Conservation (phyloP, 208 protist species). For the Leptomonas seymouri region DNA sequence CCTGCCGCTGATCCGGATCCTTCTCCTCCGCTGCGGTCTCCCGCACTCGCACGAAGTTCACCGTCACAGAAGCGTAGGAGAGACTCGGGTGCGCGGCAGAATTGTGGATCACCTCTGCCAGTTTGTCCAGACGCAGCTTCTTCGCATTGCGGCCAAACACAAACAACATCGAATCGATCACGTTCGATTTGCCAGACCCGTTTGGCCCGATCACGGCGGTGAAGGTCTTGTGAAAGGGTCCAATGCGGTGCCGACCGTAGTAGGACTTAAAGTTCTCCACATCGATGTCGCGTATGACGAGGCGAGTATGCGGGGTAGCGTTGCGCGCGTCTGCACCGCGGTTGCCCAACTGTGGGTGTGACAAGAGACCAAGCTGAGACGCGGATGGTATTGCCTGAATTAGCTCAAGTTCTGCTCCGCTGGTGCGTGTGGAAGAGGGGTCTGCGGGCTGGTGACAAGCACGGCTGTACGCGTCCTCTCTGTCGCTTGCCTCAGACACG, state of each 20-base stretch:
- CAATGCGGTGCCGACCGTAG: constrained; percentile 96
- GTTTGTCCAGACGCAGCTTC: constrained; percentile 97
- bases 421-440: constrained; percentile 23
- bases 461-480: background rate
- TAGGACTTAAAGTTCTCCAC: constrained; percentile 99
- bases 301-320: constrained; percentile 31
- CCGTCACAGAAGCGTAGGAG: constrained; percentile 93
- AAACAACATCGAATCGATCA: constrained; percentile 99
- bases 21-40: constrained; percentile 77
- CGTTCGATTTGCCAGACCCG: constrained; percentile 99
- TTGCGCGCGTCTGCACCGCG: background rate
- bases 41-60: constrained; percentile 97
- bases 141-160: constrained; percentile 99
- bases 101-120: constrained; percentile 99
- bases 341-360: background rate
- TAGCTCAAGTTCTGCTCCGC: constrained; percentile 30
- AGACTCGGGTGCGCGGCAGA: constrained; percentile 95
- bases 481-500: constrained; percentile 1
- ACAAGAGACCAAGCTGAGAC: background rate
- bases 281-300: constrained; percentile 98
- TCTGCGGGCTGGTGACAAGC: background rate
- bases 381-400: background rate
- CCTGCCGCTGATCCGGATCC: constrained; percentile 77
- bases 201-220: constrained; percentile 99
- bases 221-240: constrained; percentile 99